These are phyloP conservation scores for Rhizophlyctis rosea DNA, from an alignment of 192 early-diverging fungal genomes.

Conservation along the genomic window DNA sequence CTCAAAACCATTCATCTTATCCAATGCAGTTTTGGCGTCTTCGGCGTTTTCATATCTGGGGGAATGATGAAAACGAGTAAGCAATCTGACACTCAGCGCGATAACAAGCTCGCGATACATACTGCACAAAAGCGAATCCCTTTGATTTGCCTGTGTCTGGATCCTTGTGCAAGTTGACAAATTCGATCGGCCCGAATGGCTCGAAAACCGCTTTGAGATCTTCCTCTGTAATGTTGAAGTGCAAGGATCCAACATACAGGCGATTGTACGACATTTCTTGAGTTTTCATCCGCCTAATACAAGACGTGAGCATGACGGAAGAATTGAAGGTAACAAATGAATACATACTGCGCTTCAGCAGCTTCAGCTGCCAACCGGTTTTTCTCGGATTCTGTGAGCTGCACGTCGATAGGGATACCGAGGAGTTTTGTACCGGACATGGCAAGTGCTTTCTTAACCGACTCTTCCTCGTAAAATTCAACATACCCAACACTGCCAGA, in stretches of 20 bases:
- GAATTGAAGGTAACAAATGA: background rate
- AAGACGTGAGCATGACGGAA: background rate
- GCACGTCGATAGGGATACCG: slow-evolving; percentile 91
- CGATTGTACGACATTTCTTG: slow-evolving; percentile 21
- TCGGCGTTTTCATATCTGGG: slow-evolving; percentile 59
- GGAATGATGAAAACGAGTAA: background rate
- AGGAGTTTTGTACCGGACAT: slow-evolving; percentile 84
- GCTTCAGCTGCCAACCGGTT: slow-evolving; percentile 66
- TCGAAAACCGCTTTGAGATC: slow-evolving; percentile 82
- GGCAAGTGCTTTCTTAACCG: slow-evolving; percentile 79
- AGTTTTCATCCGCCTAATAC: slow-evolving; percentile 1
- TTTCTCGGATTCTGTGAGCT: slow-evolving; percentile 90
- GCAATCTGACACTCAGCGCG: too few relatives aligned
- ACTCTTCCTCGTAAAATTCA: slow-evolving; percentile 86
- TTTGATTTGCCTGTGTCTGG: slow-evolving; percentile 67
- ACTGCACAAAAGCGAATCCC: slow-evolving; percentile 82
- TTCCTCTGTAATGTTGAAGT: slow-evolving; percentile 46
- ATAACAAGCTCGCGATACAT: too few relatives aligned
- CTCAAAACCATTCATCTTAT: slow-evolving; percentile 80
- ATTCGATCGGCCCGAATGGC: slow-evolving; percentile 80
- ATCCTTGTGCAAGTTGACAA: slow-evolving; percentile 76
- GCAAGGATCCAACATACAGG: slow-evolving; percentile 48
- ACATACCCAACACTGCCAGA: slow-evolving; percentile 86
- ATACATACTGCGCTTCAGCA: slow-evolving; percentile 25
- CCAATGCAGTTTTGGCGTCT: slow-evolving; percentile 74